Evolutionary conservation across 1,284 basidiomycete species (phyloP).

Genomic region (Fomes fomentarius): DNA sequence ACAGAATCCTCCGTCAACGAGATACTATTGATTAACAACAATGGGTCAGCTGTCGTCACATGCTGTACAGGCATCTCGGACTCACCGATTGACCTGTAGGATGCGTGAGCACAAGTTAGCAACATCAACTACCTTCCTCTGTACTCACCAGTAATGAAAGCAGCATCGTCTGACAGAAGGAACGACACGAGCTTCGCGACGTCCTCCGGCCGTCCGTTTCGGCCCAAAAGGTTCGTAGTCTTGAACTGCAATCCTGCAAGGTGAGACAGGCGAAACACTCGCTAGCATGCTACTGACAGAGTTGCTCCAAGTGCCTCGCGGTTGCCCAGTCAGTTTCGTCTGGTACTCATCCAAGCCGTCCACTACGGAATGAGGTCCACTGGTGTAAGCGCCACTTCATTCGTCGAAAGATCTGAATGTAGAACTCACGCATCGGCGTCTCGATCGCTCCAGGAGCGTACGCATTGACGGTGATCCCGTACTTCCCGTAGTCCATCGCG

Average conservation of each 20-base stretch:
- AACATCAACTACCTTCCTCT: conserved; percentile 31
- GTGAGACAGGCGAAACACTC: no score
- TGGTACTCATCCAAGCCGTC: background rate
- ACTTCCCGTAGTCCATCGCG: conserved; percentile 25
- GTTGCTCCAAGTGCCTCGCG: background rate
- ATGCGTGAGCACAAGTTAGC: no score
- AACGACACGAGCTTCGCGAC: conserved; percentile 39
- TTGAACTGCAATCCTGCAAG: no score
- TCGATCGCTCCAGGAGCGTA: conserved; percentile 17
- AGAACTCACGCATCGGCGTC: background rate
- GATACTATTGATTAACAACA: background rate
- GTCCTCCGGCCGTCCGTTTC: conserved; percentile 33
- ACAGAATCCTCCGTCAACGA: no score
- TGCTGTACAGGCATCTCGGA: background rate
- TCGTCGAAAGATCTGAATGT: no score
- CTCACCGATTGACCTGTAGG: background rate
- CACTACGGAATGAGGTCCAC: background rate
- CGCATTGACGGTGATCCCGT: conserved; percentile 26
- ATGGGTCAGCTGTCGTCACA: no score
- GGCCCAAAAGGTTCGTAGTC: conserved; percentile 13
- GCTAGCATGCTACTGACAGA: no score
- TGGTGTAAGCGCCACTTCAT: no score
- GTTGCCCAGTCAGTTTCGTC: background rate
- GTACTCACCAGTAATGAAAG: conserved; percentile 37
- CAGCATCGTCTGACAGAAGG: conserved; percentile 33